Percentiles rank a stretch among this genome's conserved stretches.
Conservation (phyloP, 106 monocot genomes). For the Acorus calamus region DNA sequence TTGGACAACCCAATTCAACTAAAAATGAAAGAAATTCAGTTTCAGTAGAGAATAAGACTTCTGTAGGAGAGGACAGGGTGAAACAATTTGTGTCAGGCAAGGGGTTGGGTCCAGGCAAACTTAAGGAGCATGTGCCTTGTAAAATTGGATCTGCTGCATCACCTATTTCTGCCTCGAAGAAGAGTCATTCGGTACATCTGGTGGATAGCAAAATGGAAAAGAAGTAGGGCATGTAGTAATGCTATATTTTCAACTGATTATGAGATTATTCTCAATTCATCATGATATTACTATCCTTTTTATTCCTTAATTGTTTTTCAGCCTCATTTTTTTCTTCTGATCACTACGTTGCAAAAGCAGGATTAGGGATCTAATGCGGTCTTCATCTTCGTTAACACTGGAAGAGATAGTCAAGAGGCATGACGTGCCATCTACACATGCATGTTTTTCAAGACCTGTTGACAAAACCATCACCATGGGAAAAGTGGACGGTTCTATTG, state of each 20-base stretch:
- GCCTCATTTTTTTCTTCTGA: neutral
- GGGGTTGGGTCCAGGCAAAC: no score
- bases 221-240: no score
- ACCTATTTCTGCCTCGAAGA: no score
- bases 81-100: neutral
- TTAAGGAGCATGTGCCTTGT: no score
- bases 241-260: no score
- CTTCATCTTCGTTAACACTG: constrained; percentile 30
- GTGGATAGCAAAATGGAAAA: no score
- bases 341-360: constrained; percentile 15
- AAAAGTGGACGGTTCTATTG: constrained; percentile 69
- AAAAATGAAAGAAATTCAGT: neutral
- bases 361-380: constrained; percentile 28
- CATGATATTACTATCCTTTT: no score
- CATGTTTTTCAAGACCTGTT: constrained; percentile 29
- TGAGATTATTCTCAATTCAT: no score
- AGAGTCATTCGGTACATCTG: no score
- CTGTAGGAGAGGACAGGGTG: constrained; percentile 1
- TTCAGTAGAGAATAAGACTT: neutral
- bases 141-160: no score
- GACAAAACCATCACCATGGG: constrained; percentile 65
- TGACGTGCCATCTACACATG: constrained; percentile 49
- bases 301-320: neutral
- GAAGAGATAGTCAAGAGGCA: constrained; percentile 32
- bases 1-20: neutral